phyloP scores from a whole-genome alignment of 306 rosid genomes.

The Cucurbita maxima region DNA sequence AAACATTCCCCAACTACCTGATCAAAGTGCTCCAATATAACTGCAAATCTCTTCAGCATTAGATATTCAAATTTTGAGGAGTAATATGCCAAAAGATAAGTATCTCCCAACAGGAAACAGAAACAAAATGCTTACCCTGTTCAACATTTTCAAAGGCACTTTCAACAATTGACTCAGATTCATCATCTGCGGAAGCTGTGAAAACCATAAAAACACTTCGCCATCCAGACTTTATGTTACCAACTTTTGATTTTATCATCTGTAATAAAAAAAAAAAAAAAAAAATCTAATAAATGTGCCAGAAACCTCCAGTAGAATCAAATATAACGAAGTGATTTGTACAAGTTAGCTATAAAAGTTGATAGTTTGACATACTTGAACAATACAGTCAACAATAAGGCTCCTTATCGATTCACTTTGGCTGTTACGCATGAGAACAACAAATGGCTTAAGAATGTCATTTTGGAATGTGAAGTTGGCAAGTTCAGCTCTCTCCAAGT shows the following conservation, averaged over 20 bases:
- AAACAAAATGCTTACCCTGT: slow-evolving; percentile 50
- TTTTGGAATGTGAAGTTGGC: slow-evolving; percentile 96
- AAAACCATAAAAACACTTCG: slow-evolving; percentile 94
- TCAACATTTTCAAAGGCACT: slow-evolving; percentile 99
- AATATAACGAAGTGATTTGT: neutral
- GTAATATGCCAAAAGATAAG: slow-evolving; percentile 3
- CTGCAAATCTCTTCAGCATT: slow-evolving; percentile 49
- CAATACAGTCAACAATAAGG: slow-evolving; percentile 95
- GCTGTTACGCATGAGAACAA: slow-evolving; percentile 97
- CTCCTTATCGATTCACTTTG: slow-evolving; percentile 83
- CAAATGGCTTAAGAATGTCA: slow-evolving; percentile 98
- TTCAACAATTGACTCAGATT: slow-evolving; percentile 84
- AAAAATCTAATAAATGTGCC: slow-evolving; percentile 9
- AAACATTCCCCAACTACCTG: slow-evolving; percentile 99
- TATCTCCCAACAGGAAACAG: slow-evolving; percentile 5
- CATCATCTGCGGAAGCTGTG: slow-evolving; percentile 99
- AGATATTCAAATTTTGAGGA: slow-evolving; percentile 20
- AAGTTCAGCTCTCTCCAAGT: slow-evolving; percentile 91
- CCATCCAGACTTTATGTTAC: slow-evolving; percentile 98
- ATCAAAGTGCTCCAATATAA: slow-evolving; percentile 99
- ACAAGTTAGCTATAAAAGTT: neutral
- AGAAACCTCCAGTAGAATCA: slow-evolving; percentile 3
- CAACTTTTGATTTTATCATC: slow-evolving; percentile 99
- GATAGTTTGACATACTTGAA: slow-evolving; percentile 46
- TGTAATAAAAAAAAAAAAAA: slow-evolving; percentile 18